Base-by-base conservation (phyloP, 768 basidiomycete genomes). In the Ramaria sp. region DNA sequence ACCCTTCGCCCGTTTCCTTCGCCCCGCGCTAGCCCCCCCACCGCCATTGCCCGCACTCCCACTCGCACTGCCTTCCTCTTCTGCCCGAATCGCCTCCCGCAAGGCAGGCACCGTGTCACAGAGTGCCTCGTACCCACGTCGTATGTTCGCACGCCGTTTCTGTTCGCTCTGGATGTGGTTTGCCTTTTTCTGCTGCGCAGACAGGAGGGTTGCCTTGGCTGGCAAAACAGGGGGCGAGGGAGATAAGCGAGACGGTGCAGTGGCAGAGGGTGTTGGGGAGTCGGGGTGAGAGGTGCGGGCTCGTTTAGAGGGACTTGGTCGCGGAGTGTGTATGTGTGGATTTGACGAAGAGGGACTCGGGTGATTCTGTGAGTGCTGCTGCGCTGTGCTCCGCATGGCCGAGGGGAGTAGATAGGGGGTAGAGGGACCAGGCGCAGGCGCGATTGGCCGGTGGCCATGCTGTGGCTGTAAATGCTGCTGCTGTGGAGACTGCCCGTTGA, bases 91-190 rank as follows among this genome's bases (percentile, higher is more conserved):
- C 0, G 91, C 91, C 62, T 89, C 90, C 17, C 84, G 71, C 38
- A 96, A 74, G 1, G 88, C 75, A 10, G 93, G 93, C 0, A 96
- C 84, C 27, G 82, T 80, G 24, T 85, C 84, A 64, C 91, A 93
- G 0, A 96, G 75, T 7, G 86, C 83, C 63, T 94, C 92, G 66
- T 95, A 95, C 11, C 91, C 93, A 39, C 83, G 72, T 11, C 91
- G 78, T 52, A 96, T 95, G 63, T 92, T 93, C 13, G 90, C 90
- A 33, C 93, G 81, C 24, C 93, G 83, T 69, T 94, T 94, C 73
- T 95, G 91, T 72, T 96, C 93, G 1, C 85, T 88, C 63, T 90
- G 87, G 62, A 96, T 95, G 65, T 96, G 92, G 64, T 94, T 94
- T 41, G 86, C 86, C 66, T 93, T 90, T 68, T 94, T 94, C 74